Evolutionary conservation across 2,329 filamentous ascomycete species (phyloP), one percentile per base, ranked within the genome.

Genomic region (Sporothrix pallida): DNA sequence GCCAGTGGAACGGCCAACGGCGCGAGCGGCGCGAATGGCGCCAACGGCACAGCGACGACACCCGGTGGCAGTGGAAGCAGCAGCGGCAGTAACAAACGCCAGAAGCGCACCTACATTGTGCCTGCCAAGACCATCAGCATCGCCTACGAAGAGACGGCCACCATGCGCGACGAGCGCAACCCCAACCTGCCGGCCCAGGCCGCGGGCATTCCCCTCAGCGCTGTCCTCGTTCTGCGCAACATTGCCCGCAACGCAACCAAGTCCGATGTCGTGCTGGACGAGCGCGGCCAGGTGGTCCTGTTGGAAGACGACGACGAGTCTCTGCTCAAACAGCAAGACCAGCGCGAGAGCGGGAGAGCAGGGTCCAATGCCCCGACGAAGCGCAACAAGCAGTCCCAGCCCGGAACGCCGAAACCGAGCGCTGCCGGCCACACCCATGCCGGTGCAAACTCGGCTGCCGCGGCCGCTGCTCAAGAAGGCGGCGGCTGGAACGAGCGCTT

Each of bases 151-250:
- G 86, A 89, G 78, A 91, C 89, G 3, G 81, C 84, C 62, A 85
- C 84, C 52, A 84, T 85, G 48, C 85, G 86, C 12, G 88, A 90
- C 77, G 88, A 89, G 79, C 83, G 86, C 65, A 89, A 89, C 75
- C 86, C 87, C 12, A 87, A 89, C 75, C 85, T 84, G 9, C 83
- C 86, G 5, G 83, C 86, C 2, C 88, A 94, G 78, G 91, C 93
- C 2, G 91, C 91, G 0, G 93, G 93, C 5, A 90, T 95, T 50
- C 92, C 93, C n/a, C 85, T 95, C 7, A 93, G 91, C 72, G 91
- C 92, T 2, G 90, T 92, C 15, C 85, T 95, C 42, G 92, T 96
- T 50, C 86, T 96, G 63, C 88, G 93, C 44, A 96, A 96, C 79
- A 89, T 96, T 75, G 93, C 93, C 13, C 87, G 86, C 76, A 92